Evolutionary conservation across 768 basidiomycete genomes (phyloP), one percentile per base, ranked within the genome.

Genomic region (Pulveroboletus ravenelii): DNA sequence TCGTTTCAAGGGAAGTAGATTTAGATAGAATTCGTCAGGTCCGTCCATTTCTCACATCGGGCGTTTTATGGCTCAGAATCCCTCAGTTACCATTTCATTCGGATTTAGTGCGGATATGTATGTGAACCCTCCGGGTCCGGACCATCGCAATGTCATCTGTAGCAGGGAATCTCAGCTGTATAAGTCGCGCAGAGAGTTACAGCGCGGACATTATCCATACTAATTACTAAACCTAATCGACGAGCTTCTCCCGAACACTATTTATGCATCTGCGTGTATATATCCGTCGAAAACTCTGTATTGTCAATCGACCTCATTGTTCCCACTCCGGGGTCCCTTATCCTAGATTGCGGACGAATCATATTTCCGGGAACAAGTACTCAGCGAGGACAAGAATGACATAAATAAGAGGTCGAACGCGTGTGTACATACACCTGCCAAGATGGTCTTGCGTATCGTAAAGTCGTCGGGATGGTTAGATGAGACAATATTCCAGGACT

Each of bases 401-500:
- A 50, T 17, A 42, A 43, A 51, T 37, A 10, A 51, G 45, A 25
- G 37, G 20, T 35, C 45, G 39, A 47, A 23, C 20, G 20, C 20
- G 20, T 23, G 20, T 23, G 20, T 23, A 23, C 15, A 45, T 18
- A 37, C 31, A 50, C 31, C 41, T 30, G 42, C 40, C 20, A 20
- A 35, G 48, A 61, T 38, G 41, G n/a, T 20, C 18, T 15, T 13
- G 17, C n/a, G 20, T 68, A 64, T 42, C 45, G 37, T 30, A n/a
- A n/a, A 23, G 25, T 40, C 23, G 29, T 41, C 48, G 45, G 36
- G 48, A 35, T 31, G 18, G 27, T 42, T 46, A 68, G 50, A 38
- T 59, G 63, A 70, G 48, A 45, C 56, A 55, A 18, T 64, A 56
- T 62, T 87, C 82, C 57, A 87, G 69, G 51, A 90, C 71, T 66